Evolutionary conservation across 148 eudicot genomes (phyloP), one percentile per base, ranked within the genome.

Genomic region (Rhododendron griersonianum): DNA sequence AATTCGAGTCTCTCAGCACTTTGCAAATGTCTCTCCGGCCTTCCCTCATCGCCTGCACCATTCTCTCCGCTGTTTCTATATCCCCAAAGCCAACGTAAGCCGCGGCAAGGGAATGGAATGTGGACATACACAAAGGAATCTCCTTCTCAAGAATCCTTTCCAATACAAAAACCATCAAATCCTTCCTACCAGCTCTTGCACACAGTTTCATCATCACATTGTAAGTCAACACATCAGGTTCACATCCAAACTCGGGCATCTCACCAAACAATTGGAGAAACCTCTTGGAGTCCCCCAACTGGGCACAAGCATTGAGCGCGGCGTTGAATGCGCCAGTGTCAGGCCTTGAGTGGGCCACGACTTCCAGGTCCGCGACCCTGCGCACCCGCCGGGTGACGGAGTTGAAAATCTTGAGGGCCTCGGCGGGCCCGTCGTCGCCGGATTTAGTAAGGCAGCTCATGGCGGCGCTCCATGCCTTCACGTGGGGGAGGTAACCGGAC

Each of bases 381-480:
- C 93, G 89, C 2, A 97, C 73, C 55, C 98, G 91, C 71, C 84
- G 87, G 19, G 86, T 39, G 6, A 95, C 94, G 0, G 93, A 83
- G 13, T 53, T 19, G 73, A 91, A 95, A 13, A 97, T 84, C 35
- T 85, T 86, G 2, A 97, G 10, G 1, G 98, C 98, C 83, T 95
- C 95, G 0, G 28, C 1, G 0, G 99, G 98, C 2, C 98, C 96
- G 71, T 94, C 96, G 45, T 94, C 99, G 4, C 93, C 92, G 0
- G 94, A 86, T 7, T 85, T 84, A 28, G 98, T 89, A 53, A 97
- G 95, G 33, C 91, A 89, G 89, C 98, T 94, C 9, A 95, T 93
- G 57, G 95, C 98, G 48, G 98, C 91, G 82, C 96, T 94, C 99
- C 98, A 97, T 2, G 98, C 98, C 91, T 97, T 97, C 74, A 97